Evolutionary conservation across 108 stramenopile species (phyloP).

Genomic region (Chaetoceros tenuissimus): DNA sequence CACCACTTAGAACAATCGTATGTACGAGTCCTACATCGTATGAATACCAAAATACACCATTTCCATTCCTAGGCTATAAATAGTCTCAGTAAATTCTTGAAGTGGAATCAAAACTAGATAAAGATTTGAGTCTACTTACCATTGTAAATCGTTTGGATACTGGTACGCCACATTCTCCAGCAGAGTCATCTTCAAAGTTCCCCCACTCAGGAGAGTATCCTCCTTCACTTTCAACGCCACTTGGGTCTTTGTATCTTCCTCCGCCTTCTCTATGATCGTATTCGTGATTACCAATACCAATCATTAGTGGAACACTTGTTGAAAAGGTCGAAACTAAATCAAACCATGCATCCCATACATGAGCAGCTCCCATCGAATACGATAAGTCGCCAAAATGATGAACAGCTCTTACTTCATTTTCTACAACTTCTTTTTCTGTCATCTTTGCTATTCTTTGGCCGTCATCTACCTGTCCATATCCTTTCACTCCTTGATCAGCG

Average conservation of each 20-base stretch:
- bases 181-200: slow-evolving; percentile 45
- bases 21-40: slow-evolving; percentile 47
- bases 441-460: slow-evolving; percentile 17
- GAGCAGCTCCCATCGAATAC: slow-evolving; percentile 55
- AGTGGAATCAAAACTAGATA: neutral
- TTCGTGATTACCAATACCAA: slow-evolving; percentile 83
- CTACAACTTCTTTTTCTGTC: slow-evolving; percentile 23
- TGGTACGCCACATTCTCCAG: slow-evolving; percentile 78
- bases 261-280: slow-evolving; percentile 65
- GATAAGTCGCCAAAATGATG: slow-evolving; percentile 68
- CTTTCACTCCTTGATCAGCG: slow-evolving; percentile 55
- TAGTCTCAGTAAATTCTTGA: neutral
- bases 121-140: slow-evolving; percentile 5
- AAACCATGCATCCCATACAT: slow-evolving; percentile 71
- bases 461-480: slow-evolving; percentile 11
- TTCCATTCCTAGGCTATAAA: slow-evolving; percentile 36
- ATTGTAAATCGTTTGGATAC: slow-evolving; percentile 59
- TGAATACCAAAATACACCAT: slow-evolving; percentile 76
- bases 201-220: slow-evolving; percentile 57
- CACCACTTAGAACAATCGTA: slow-evolving; percentile 52
- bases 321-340: slow-evolving; percentile 66
- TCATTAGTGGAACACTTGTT: slow-evolving; percentile 57
- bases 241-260: slow-evolving; percentile 50
- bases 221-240: slow-evolving; percentile 21
- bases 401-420: slow-evolving; percentile 22